Base-by-base conservation (phyloP, 116 monocot species). In the Cymodocea nodosa region DNA sequence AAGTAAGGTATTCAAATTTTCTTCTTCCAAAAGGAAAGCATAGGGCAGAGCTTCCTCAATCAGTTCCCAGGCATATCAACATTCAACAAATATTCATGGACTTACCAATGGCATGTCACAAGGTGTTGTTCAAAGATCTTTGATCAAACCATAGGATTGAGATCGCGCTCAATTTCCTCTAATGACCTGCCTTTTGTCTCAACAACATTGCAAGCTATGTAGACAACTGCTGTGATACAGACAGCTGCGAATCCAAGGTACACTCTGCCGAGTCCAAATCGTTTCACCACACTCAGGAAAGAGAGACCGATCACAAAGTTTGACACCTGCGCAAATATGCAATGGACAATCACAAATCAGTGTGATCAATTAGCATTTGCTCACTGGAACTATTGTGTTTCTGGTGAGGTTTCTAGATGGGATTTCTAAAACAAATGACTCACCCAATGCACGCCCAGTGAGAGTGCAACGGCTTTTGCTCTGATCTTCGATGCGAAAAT, bases 401-500 rank as follows among this genome's bases (percentile, higher is more conserved):
- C 6, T 6, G 30, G 30, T 30, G 17, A 18, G 0, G 54, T 54
- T 54, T 19, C 54, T 6, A 20, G 30, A 30, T 30, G 30, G 30
- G 30, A 30, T 30, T 30, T 36, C 30, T 30, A 37, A 36, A 18
- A 17, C 36, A 6, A 25, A 50, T 16, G 48, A 50, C 87, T 77
- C 77, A 98, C 97, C 97, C 97, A 92, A 68, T 98, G 97, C 88
- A 89, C 89, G 56, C 92, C 92, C 40, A 98, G 69, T 70, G 92
- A 98, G 58, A 98, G 77, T 35, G 97, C 92, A 52, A 98, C 97
- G 23, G 97, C 97, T 78, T 92, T 98, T 51, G 97, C 97, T 78
- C 97, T 78, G 66, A 98, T 98, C 74, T 92, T 88, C 25, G 97
- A 98, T 15, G 97, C 87, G 77, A 98, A 98, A 69, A 92, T 91